Conservation (phyloP, 371 early-diverging fungal species). For the Apophysomyces sp. region DNA sequence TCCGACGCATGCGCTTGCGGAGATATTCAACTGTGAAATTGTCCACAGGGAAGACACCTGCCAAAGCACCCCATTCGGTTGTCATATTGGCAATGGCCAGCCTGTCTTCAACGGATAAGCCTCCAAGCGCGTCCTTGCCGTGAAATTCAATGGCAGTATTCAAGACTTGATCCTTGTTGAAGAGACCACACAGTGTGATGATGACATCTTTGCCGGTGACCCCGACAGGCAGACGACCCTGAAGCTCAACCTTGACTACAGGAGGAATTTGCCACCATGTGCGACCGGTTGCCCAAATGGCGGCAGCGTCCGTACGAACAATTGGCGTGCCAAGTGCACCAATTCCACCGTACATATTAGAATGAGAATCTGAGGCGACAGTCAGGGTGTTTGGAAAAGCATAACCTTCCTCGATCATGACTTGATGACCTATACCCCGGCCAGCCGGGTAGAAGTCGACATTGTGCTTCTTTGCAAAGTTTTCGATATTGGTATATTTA, state of each 20-base stretch:
- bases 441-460: slow-evolving; percentile 95
- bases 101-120: slow-evolving; percentile 83
- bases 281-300: slow-evolving; percentile 95
- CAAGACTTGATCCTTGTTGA: slow-evolving; percentile 87
- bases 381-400: slow-evolving; percentile 91
- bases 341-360: slow-evolving; percentile 97
- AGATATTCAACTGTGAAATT: slow-evolving; percentile 72
- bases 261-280: slow-evolving; percentile 99
- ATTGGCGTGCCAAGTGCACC: slow-evolving; percentile 94
- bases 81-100: slow-evolving; percentile 98
- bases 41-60: slow-evolving; percentile 94
- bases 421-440: slow-evolving; percentile 96
- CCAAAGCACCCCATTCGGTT: slow-evolving; percentile 98
- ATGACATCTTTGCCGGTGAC: slow-evolving; percentile 97
- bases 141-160: slow-evolving; percentile 94
- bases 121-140: slow-evolving; percentile 67
- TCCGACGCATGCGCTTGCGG: slow-evolving; percentile 59
- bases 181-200: slow-evolving; percentile 85
- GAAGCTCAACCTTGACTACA: slow-evolving; percentile 83
- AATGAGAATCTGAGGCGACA: slow-evolving; percentile 97
- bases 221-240: slow-evolving; percentile 70
- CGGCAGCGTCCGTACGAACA: slow-evolving; percentile 96
- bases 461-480: slow-evolving; percentile 80
- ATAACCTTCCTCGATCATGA: slow-evolving; percentile 95
- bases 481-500: slow-evolving; percentile 86